phyloP scores from a whole-genome alignment of 1,284 basidiomycete species.

The Macrocystidia cucumis region DNA sequence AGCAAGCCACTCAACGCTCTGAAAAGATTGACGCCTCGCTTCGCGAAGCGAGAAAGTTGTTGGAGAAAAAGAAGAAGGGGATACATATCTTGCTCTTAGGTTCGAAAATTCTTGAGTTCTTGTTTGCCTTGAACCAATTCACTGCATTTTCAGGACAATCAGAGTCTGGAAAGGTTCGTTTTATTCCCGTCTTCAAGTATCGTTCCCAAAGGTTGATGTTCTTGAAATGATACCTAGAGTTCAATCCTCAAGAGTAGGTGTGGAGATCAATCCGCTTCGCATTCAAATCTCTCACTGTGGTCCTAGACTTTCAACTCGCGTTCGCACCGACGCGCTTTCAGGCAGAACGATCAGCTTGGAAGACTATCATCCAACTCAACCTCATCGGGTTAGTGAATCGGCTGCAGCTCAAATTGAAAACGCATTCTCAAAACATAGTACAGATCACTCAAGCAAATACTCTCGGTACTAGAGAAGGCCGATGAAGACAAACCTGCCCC shows the following conservation, averaged over 20 bases:
- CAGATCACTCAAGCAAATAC: conserved; percentile 47
- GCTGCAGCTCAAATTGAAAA: neutral
- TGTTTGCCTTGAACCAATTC: neutral
- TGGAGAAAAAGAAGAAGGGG: conserved; percentile 48
- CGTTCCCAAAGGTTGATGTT: neutral
- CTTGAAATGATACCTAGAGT: conserved; percentile 27
- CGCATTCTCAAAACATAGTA: neutral
- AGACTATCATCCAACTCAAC: conserved; percentile 59
- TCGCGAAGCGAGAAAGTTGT: conserved; percentile 37
- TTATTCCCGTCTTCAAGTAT: neutral
- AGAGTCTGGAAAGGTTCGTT: conserved; percentile 52
- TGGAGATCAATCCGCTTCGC: conserved; percentile 3
- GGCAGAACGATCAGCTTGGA: conserved; percentile 50
- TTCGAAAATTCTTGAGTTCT: conserved; percentile 18
- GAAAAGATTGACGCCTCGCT: conserved; percentile 51
- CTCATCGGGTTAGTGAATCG: conserved; percentile 42
- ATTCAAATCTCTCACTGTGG: neutral
- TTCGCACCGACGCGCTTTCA: conserved; percentile 57
- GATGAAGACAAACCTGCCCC: conserved; percentile 34
- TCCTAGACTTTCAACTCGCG: conserved; percentile 56
- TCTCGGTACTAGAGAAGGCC: conserved; percentile 39
- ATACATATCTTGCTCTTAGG: conserved; percentile 61
- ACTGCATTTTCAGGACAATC: conserved; percentile 40
- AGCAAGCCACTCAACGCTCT: too few relatives aligned
- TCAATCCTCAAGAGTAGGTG: conserved; percentile 54